Evolutionary conservation across 2,329 filamentous ascomycete genomes (phyloP), one percentile per base, ranked within the genome.

Genomic region (Penicillium sp.): DNA sequence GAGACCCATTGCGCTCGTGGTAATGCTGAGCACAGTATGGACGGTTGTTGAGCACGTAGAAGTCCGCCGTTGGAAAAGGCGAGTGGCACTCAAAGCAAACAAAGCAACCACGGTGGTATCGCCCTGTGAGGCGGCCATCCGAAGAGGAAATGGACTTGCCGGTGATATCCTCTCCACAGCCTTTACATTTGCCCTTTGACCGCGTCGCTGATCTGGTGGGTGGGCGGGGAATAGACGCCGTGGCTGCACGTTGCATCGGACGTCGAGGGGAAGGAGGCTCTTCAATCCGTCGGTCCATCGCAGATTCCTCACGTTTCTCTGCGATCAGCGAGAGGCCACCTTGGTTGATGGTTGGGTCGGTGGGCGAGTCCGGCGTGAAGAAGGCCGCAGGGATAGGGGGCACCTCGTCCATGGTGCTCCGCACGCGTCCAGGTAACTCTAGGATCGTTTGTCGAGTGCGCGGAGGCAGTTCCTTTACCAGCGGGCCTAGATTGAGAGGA

Each of bases 71-170:
- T 14, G 82, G 74, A 60, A 97, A 98, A 1, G 89, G 84, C 38
- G 82, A 77, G 8, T 75, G 73, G 70, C 93, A 98, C 1, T 85
- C 89, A 4, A 81, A 79, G 74, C 93, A 98, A 8, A 91, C 86
- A 61, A 98, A 97, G 64, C 91, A 98, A 4, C 84, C 79, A 64
- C 94, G 94, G 74, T 98, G 93, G 65, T 95, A 98, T 48, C 89
- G 84, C 7, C 93, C 93, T 0, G 87, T 94, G 16, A 98, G 74
- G 16, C 90, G 83, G 11, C 93, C 93, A 56, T 96, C 93, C 1
- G 89, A 89, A 10, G 89, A 94, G 21, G 91, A 94, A 42, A 98
- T 83, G 1, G 89, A 95, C 69, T 96, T 97, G 14, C 89, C 91
- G 30, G 81, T 79, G 55, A 98, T 97, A 5, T 77, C 71, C 31